phyloP scores from a whole-genome alignment of 2,329 filamentous ascomycete genomes.

The Fusarium setosum region DNA sequence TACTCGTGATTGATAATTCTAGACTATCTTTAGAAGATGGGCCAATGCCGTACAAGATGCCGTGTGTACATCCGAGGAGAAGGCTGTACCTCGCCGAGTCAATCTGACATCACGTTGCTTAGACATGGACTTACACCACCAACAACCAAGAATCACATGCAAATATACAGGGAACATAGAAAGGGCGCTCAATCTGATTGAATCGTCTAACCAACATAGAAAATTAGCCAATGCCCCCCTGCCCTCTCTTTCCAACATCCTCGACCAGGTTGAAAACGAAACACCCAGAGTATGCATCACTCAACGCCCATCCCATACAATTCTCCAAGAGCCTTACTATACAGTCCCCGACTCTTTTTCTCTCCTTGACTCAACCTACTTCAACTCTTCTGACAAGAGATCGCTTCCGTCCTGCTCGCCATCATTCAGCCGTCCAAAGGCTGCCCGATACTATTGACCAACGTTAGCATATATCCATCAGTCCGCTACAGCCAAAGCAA shows the following conservation, averaged over 20 bases:
- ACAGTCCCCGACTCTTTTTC: slow-evolving; percentile 10
- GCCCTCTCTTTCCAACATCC: neutral
- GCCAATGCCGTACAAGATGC: neutral
- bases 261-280: slow-evolving; percentile 2
- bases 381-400: slow-evolving; percentile 45
- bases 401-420: slow-evolving; percentile 18
- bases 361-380: slow-evolving; percentile 21
- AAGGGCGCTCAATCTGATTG: neutral
- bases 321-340: slow-evolving; percentile 15
- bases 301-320: slow-evolving; percentile 27
- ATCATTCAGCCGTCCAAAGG: slow-evolving; percentile 45
- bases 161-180: neutral
- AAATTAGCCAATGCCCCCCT: neutral
- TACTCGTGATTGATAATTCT: neutral
- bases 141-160: too few species aligned
- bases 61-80: neutral
- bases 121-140: too few species aligned
- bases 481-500: neutral
- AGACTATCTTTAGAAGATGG: neutral
- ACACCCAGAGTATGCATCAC: slow-evolving; percentile 28
- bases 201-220: neutral
- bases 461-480: slow-evolving; percentile 16
- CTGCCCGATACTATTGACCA: slow-evolving; percentile 46
- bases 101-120: too few species aligned
- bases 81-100: too few species aligned